Conservation (phyloP, 2,329 filamentous ascomycete species). For the Fusarium bactridioides region DNA sequence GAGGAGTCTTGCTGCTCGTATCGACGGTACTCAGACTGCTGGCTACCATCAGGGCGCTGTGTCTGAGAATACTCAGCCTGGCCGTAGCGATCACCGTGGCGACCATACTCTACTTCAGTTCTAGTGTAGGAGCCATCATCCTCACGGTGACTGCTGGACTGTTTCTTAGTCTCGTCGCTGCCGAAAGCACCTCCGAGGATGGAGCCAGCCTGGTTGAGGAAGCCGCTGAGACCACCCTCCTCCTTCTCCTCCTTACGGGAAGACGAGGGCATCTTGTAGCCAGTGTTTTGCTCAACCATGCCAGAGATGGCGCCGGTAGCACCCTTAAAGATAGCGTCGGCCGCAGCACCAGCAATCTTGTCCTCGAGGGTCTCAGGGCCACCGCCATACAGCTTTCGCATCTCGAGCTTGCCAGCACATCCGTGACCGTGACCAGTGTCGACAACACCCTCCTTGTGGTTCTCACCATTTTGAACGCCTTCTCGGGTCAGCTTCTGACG, state of each 20-base stretch:
- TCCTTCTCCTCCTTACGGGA: constrained; percentile 55
- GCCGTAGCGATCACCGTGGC: constrained; percentile 63
- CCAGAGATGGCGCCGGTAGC: constrained; percentile 61
- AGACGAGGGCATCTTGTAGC: constrained; percentile 50
- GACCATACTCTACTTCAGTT: constrained; percentile 68
- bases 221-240: constrained; percentile 71
- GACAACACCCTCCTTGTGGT: constrained; percentile 85
- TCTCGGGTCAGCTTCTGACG: constrained; percentile 78
- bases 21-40: constrained; percentile 66
- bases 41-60: constrained; percentile 64
- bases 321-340: constrained; percentile 65
- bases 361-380: constrained; percentile 60
- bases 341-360: constrained; percentile 64
- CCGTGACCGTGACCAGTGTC: constrained; percentile 88
- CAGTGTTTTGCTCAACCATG: constrained; percentile 56
- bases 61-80: constrained; percentile 69
- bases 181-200: constrained; percentile 70
- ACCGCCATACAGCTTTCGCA: constrained; percentile 70
- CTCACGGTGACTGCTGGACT: constrained; percentile 60
- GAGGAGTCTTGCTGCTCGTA: constrained; percentile 64
- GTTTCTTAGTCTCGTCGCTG: constrained; percentile 62
- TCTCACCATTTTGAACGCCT: constrained; percentile 78
- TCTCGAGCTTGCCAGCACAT: constrained; percentile 78
- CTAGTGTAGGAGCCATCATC: constrained; percentile 69
- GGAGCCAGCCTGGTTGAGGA: constrained; percentile 74